Conservation (phyloP, 192 early-diverging fungal species). For the Umbelopsis sp. region DNA sequence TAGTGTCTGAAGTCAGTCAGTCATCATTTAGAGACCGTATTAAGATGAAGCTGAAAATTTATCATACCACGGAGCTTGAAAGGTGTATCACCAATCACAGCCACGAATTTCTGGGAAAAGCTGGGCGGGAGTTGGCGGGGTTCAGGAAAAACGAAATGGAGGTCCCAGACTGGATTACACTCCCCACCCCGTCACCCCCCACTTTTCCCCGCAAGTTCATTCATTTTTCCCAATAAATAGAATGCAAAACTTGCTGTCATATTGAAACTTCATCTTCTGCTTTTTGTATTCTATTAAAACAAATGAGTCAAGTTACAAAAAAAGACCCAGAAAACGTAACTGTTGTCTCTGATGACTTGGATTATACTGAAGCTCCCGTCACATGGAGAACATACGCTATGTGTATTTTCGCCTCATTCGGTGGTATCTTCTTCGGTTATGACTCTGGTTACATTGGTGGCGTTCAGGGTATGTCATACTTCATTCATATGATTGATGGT, state of each 20-base stretch:
- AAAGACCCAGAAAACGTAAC: conserved; percentile 28
- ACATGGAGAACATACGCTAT: conserved; percentile 46
- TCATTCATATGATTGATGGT: conserved; percentile 52
- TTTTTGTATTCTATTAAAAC: background rate
- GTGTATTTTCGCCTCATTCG: conserved; percentile 57
- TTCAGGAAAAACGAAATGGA: background rate
- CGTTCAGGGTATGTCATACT: conserved; percentile 65
- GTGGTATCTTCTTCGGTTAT: conserved; percentile 73
- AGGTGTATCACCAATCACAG: background rate
- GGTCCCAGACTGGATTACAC: background rate
- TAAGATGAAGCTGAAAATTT: too few relatives aligned
- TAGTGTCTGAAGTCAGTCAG: too few relatives aligned
- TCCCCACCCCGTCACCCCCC: background rate
- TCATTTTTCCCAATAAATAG: background rate
- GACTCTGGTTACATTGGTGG: conserved; percentile 75
- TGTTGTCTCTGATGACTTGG: conserved; percentile 34
- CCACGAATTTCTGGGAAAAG: background rate
- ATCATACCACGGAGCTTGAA: background rate
- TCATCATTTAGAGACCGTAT: too few relatives aligned
- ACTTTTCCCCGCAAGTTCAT: background rate
- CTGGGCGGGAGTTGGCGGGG: background rate
- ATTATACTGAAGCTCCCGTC: conserved; percentile 40
- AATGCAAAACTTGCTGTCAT: background rate
- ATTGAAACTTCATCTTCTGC: background rate
- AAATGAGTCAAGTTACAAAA: background rate